Conservation (phyloP, 257 asterid species). For the Parsonsia alboflavescens region DNA sequence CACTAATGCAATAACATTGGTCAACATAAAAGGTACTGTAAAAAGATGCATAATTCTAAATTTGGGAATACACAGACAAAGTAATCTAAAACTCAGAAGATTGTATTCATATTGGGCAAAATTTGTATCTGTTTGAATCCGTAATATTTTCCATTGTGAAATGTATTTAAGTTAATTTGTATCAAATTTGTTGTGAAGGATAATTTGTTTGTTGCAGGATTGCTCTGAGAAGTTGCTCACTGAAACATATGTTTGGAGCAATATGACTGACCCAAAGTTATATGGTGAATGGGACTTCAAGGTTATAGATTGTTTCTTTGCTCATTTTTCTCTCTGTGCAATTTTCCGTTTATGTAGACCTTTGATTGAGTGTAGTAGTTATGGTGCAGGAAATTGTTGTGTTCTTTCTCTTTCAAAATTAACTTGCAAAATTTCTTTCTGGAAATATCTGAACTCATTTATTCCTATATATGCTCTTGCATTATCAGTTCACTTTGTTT, state of each 20-base stretch:
- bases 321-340: neutral
- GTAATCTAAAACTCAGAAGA: neutral
- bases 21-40: neutral
- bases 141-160: neutral
- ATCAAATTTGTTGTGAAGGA: neutral
- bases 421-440: neutral
- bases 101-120: neutral
- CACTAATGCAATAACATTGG: neutral
- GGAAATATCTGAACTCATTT: neutral
- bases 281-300: slow-evolving; percentile 73
- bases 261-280: slow-evolving; percentile 59
- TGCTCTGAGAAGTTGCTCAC: slow-evolving; percentile 46
- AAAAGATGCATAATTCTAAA: neutral
- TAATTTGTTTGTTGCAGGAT: slow-evolving; percentile 41
- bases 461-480: neutral
- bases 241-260: slow-evolving; percentile 55
- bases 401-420: neutral
- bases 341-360: neutral
- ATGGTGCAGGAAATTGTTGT: neutral
- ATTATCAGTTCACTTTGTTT: neutral
- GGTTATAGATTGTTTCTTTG: slow-evolving; percentile 28
- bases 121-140: neutral
- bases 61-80: neutral
- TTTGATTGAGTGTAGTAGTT: neutral
- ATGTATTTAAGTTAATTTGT: neutral